Percentiles rank a stretch among this genome's conserved stretches.
phyloP scores from a whole-genome alignment of 345 rosid species.

The Citrus unshiu region DNA sequence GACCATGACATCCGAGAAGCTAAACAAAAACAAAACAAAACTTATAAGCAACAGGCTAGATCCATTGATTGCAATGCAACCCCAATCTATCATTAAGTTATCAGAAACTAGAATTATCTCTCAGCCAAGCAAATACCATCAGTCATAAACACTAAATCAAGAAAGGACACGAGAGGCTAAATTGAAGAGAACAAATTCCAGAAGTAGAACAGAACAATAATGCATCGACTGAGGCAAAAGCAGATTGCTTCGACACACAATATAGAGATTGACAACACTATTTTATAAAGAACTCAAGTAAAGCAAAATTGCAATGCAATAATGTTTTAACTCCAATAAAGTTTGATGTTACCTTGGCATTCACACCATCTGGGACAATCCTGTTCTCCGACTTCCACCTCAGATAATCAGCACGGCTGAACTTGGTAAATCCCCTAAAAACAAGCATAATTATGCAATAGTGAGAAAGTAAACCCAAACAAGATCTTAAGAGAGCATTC shows the following conservation, averaged over 20 bases:
- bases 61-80: background rate
- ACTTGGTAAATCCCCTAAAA: conserved; percentile 55
- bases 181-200: background rate
- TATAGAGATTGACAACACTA: too few species aligned
- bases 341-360: conserved; percentile 41
- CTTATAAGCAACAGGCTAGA: background rate
- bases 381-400: conserved; percentile 43
- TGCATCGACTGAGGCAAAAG: background rate
- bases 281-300: background rate
- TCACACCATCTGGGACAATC: conserved; percentile 50
- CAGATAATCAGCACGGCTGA: conserved; percentile 45
- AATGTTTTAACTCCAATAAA: background rate
- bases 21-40: background rate
- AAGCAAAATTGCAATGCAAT: background rate
- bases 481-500: background rate
- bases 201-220: background rate
- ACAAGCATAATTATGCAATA: background rate
- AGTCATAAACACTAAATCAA: background rate
- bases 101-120: background rate
- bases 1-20: conserved; percentile 20
- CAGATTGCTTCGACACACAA: background rate
- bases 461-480: background rate
- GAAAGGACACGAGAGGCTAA: background rate
- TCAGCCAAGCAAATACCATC: background rate
- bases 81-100: background rate